Conservation (phyloP, 805 yeast species). For the Yarrowia sp. region DNA sequence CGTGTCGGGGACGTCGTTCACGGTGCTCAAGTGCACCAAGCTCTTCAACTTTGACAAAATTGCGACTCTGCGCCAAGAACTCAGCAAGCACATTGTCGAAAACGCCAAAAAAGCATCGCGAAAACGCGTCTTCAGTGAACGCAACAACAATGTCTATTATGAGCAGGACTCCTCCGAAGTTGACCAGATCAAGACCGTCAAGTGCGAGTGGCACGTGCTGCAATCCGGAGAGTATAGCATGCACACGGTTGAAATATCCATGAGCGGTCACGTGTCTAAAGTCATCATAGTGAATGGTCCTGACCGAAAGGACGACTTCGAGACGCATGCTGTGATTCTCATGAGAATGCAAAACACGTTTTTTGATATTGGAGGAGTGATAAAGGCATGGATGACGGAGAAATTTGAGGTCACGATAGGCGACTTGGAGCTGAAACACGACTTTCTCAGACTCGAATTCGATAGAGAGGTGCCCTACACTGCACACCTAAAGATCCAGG, state of each 20-base stretch:
- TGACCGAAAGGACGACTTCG: conserved; percentile 4
- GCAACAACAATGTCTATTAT: conserved; percentile 15
- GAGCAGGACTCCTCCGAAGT: background rate
- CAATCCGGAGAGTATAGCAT: background rate
- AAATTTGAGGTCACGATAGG: background rate
- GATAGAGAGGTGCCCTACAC: background rate
- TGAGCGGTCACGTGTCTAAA: background rate
- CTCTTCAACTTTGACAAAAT: conserved; percentile 15
- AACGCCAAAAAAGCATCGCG: conserved; percentile 13
- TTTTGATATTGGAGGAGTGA: background rate
- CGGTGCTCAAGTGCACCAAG: conserved; percentile 22
- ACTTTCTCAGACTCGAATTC: background rate
- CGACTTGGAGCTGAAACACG: background rate
- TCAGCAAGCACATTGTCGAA: background rate
- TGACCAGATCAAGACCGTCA: conserved; percentile 6
- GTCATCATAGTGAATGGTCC: conserved; percentile 7
- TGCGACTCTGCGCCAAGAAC: background rate
- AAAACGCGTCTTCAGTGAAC: conserved; percentile 23
- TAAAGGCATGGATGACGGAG: background rate
- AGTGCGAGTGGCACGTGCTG: conserved; percentile 14
- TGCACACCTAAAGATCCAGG: background rate
- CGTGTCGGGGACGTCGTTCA: conserved; percentile 27
- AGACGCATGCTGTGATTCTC: background rate
- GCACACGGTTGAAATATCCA: background rate
- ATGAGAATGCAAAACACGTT: conserved; percentile 20